Evolutionary conservation across 441 rosid species (phyloP).

Genomic region (Hura crepitans): DNA sequence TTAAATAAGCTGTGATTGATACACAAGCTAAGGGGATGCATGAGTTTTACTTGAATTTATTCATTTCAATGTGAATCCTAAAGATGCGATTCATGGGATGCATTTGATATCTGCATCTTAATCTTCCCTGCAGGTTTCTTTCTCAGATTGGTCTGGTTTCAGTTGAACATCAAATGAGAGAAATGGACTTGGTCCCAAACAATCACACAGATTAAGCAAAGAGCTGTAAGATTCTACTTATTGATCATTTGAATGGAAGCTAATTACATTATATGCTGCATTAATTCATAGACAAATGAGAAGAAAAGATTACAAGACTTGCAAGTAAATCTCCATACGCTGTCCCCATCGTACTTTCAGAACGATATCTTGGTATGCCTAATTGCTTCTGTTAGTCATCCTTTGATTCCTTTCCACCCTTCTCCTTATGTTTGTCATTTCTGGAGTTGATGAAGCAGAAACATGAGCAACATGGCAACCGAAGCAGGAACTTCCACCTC

Average conservation of each 20-base stretch:
- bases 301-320: conserved; percentile 6
- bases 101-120: conserved; percentile 5
- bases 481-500: conserved; percentile 52
- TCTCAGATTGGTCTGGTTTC: conserved; percentile 75
- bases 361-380: neutral
- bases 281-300: conserved; percentile 17
- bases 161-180: conserved; percentile 76
- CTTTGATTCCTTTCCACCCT: conserved; percentile 27
- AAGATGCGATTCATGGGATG: neutral
- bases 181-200: conserved; percentile 56
- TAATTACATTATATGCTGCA: conserved; percentile 18
- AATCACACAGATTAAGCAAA: conserved; percentile 33
- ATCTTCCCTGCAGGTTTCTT: conserved; percentile 69
- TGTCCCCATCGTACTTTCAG: neutral
- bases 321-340: neutral
- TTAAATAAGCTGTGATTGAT: neutral
- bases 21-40: neutral
- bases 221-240: conserved; percentile 3
- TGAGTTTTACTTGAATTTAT: neutral
- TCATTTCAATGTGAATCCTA: neutral
- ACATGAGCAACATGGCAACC: conserved; percentile 53
- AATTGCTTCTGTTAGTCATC: conserved; percentile 19
- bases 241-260: conserved; percentile 19
- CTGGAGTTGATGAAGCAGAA: conserved; percentile 59
- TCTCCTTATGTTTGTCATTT: conserved; percentile 40